Percentiles rank a stretch among this genome's conserved stretches.
These are phyloP conservation scores for Aspergillus ochraceoroseus DNA, from an alignment of 2,329 filamentous ascomycete species.

Conservation along the genomic window DNA sequence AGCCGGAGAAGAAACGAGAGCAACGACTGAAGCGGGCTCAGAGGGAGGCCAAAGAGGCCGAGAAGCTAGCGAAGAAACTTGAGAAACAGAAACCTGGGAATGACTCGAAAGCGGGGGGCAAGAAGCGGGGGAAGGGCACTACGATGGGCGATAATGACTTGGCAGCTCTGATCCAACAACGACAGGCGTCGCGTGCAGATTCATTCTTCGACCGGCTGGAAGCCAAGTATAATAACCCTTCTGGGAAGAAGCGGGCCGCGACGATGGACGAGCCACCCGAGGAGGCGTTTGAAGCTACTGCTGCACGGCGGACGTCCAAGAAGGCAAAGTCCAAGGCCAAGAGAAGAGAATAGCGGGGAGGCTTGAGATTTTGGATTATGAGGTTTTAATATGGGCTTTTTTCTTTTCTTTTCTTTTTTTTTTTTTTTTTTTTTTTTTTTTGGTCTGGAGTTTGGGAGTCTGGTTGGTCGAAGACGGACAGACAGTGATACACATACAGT, in stretches of 20 bases:
- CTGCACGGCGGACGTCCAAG: slow-evolving; percentile 38
- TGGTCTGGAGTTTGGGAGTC: neutral
- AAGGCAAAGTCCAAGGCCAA: slow-evolving; percentile 33
- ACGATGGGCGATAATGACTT: slow-evolving; percentile 47
- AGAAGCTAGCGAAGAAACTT: slow-evolving; percentile 68
- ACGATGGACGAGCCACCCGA: slow-evolving; percentile 55
- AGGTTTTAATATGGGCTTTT: neutral
- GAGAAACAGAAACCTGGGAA: slow-evolving; percentile 58
- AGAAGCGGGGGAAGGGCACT: slow-evolving; percentile 14
- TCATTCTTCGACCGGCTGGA: slow-evolving; percentile 69
- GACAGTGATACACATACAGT: too few relatives aligned
- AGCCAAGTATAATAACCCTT: slow-evolving; percentile 61
- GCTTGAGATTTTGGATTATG: slow-evolving; percentile 1
- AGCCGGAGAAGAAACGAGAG: slow-evolving; percentile 62
- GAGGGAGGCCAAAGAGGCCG: slow-evolving; percentile 66
- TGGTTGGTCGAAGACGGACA: too few relatives aligned
- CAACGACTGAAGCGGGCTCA: slow-evolving; percentile 58
- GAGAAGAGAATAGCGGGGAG: slow-evolving; percentile 15
- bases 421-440: neutral
- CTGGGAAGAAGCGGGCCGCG: slow-evolving; percentile 41
- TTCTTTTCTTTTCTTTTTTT: slow-evolving; percentile 8
- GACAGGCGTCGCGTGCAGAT: slow-evolving; percentile 59
- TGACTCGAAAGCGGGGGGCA: slow-evolving; percentile 26
- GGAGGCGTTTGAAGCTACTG: slow-evolving; percentile 52
- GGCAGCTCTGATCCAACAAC: slow-evolving; percentile 68